phyloP scores from a whole-genome alignment of 192 early-diverging fungal species.

The Coemansia sp. region DNA sequence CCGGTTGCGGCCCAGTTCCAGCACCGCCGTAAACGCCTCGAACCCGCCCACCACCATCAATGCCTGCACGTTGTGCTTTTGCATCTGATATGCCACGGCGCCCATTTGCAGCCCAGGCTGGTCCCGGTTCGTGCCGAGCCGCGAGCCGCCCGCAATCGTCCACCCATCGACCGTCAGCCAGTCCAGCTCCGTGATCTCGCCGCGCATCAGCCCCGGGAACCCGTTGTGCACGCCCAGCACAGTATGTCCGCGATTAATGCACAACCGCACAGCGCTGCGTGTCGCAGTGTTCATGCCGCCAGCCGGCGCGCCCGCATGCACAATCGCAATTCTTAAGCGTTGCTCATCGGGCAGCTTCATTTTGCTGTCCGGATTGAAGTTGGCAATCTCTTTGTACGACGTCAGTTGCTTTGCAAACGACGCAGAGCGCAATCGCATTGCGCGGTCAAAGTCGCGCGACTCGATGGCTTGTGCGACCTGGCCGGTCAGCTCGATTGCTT shows the following conservation, averaged over 20 bases:
- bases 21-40: conserved; percentile 82
- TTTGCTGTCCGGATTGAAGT: conserved; percentile 42
- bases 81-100: conserved; percentile 87
- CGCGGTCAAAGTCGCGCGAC: conserved; percentile 80
- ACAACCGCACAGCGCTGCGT: conserved; percentile 77
- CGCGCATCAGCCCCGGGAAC: conserved; percentile 83
- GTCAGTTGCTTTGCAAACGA: conserved; percentile 72
- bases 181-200: conserved; percentile 71
- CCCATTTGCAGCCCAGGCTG: conserved; percentile 83
- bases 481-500: conserved; percentile 88
- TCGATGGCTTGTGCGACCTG: conserved; percentile 81
- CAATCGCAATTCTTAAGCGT: conserved; percentile 81
- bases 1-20: conserved; percentile 70
- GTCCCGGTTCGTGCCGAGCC: conserved; percentile 91
- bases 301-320: conserved; percentile 94
- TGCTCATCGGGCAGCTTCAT: conserved; percentile 47
- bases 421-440: conserved; percentile 85
- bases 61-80: conserved; percentile 87
- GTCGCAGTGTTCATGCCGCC: conserved; percentile 98
- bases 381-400: conserved; percentile 64
- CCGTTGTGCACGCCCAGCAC: conserved; percentile 91
- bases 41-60: conserved; percentile 95
- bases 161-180: conserved; percentile 89
- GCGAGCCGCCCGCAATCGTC: conserved; percentile 88
- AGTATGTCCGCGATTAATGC: conserved; percentile 83